Evolutionary conservation across 345 rosid species (phyloP).

Genomic region (Barbarea vulgaris): DNA sequence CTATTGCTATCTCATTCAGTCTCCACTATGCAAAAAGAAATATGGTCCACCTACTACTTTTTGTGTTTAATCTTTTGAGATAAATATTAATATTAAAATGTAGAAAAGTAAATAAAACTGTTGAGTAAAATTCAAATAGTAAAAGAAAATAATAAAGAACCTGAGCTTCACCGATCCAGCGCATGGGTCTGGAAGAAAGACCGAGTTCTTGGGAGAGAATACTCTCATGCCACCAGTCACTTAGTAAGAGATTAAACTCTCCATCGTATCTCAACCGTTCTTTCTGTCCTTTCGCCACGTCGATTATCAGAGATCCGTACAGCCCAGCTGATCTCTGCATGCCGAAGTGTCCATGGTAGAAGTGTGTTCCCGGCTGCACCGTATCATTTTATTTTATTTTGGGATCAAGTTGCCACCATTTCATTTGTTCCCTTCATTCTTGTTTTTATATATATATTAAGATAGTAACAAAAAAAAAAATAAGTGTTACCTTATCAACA

Average conservation of each 20-base stretch:
- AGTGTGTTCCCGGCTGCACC: constrained; percentile 76
- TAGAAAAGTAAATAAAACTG: neutral
- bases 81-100: too few species aligned
- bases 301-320: constrained; percentile 65
- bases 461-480: too few species aligned
- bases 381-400: neutral
- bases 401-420: neutral
- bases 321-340: constrained; percentile 91
- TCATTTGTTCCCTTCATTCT: too few species aligned
- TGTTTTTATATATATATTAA: too few species aligned
- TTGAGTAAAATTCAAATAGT: neutral
- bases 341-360: constrained; percentile 85
- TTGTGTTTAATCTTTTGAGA: neutral
- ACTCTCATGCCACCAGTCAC: constrained; percentile 84
- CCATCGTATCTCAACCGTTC: constrained; percentile 75
- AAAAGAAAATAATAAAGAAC: constrained; percentile 34
- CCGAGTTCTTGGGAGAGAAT: constrained; percentile 69
- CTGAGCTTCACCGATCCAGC: constrained; percentile 87
- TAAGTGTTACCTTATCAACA: constrained; percentile 59
- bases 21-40: constrained; percentile 14
- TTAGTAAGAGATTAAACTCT: constrained; percentile 60
- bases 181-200: constrained; percentile 67
- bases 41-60: neutral
- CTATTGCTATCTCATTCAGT: neutral
- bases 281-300: constrained; percentile 51